These are phyloP conservation scores for Aspergillus amoenus DNA, from an alignment of 2,329 filamentous ascomycete species.

Conservation along the genomic window DNA sequence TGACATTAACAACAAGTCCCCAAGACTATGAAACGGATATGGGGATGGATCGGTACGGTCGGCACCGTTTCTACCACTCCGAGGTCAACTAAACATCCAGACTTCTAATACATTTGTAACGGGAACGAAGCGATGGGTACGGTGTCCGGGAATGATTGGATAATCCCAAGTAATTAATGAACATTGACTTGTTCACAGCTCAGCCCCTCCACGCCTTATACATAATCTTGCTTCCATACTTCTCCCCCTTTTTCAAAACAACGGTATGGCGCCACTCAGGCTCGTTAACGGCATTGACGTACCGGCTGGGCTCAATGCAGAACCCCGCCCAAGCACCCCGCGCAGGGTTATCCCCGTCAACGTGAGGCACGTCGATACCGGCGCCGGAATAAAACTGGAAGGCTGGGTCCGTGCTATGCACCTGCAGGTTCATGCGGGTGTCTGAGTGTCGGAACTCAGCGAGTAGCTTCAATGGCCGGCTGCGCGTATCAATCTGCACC, in stretches of 20 bases:
- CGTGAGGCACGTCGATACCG: conserved; percentile 72
- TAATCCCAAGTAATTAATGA: neutral
- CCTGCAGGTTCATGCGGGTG: conserved; percentile 77
- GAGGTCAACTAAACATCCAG: neutral
- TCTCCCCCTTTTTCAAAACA: conserved; percentile 78
- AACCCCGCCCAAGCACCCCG: conserved; percentile 72
- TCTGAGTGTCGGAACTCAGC: conserved; percentile 71
- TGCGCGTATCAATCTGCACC: conserved; percentile 67
- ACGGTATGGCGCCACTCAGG: conserved; percentile 77
- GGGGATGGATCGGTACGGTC: neutral
- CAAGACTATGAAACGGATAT: neutral
- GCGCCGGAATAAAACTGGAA: conserved; percentile 97
- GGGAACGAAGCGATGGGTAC: neutral
- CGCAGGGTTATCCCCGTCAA: conserved; percentile 55
- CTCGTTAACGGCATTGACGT: conserved; percentile 83
- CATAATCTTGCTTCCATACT: conserved; percentile 76
- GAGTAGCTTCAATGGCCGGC: conserved; percentile 62
- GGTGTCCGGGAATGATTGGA: neutral
- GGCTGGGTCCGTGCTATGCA: conserved; percentile 86
- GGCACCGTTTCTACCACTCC: neutral
- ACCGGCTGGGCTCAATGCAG: conserved; percentile 89
- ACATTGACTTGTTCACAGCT: neutral
- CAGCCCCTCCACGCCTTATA: conserved; percentile 78
- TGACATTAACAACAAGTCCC: neutral
- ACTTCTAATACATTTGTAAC: neutral